These are phyloP conservation scores for Pleurotus ostreatus DNA, from an alignment of 768 basidiomycete genomes.

Conservation along the genomic window DNA sequence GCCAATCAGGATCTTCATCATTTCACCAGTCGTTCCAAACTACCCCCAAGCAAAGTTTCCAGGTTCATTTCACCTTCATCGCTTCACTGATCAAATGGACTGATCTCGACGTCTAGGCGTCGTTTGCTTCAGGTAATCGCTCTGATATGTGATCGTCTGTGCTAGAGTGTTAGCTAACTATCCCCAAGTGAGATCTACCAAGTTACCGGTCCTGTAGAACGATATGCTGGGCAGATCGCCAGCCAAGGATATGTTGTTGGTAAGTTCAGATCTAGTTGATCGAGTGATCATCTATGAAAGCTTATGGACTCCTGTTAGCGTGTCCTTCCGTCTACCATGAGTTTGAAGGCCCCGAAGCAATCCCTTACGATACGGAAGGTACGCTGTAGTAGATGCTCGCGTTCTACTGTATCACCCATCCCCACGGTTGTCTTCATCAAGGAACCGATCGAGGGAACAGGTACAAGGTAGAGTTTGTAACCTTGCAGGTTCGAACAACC, in stretches of 20 bases:
- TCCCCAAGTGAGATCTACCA: constrained; percentile 84
- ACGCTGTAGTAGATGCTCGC: neutral
- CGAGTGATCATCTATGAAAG: no score
- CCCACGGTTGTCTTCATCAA: constrained; percentile 15
- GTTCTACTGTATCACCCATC: neutral
- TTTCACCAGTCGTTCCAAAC: constrained; percentile 72
- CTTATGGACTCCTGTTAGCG: constrained; percentile 35
- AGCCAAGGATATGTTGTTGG: constrained; percentile 84
- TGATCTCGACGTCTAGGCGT: constrained; percentile 47
- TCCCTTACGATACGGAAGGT: constrained; percentile 89
- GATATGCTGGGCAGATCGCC: constrained; percentile 85
- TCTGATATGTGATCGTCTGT: no score
- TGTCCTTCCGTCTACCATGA: constrained; percentile 90
- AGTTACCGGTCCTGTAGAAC: constrained; percentile 95
- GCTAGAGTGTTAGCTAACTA: no score
- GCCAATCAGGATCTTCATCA: constrained; percentile 78
- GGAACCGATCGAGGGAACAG: constrained; percentile 90
- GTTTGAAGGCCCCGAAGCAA: constrained; percentile 83
- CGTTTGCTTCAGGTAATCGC: constrained; percentile 71
- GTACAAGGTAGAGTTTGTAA: constrained; percentile 62
- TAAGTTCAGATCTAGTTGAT: constrained; percentile 25
- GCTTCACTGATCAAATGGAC: neutral
- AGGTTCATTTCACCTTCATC: constrained; percentile 35
- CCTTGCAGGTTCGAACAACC: neutral
- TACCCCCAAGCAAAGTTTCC: constrained; percentile 93